These are phyloP conservation scores for Phaeosphaeriaceae sp. DNA, from an alignment of 2,329 filamentous ascomycete genomes.

Conservation along the genomic window DNA sequence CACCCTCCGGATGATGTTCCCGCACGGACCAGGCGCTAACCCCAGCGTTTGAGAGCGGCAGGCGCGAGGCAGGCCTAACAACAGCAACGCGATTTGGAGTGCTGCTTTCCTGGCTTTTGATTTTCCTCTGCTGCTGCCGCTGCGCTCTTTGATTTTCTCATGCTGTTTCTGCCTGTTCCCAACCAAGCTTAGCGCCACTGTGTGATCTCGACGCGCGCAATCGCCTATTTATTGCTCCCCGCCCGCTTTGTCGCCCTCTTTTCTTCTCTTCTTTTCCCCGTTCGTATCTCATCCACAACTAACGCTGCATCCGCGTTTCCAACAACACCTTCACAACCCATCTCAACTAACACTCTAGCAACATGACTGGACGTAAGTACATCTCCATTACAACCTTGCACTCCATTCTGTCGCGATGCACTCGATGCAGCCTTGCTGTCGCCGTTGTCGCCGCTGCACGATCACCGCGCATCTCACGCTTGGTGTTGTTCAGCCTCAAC, in stretches of 20 bases:
- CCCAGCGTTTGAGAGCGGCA: neutral
- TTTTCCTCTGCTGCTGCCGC: conserved; percentile 3
- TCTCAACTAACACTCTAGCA: conserved; percentile 39
- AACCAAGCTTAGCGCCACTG: conserved; percentile 30
- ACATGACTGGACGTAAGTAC: conserved; percentile 54
- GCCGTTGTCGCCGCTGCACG: conserved; percentile 6
- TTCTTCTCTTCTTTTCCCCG: conserved; percentile 25
- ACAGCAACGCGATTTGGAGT: conserved; percentile 13
- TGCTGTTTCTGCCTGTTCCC: conserved; percentile 23
- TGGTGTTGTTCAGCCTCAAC: conserved; percentile 29
- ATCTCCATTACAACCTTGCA: conserved; percentile 11
- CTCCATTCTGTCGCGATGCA: conserved; percentile 13
- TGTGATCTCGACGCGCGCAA: conserved; percentile 33
- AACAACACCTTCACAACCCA: conserved; percentile 22
- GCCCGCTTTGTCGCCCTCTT: conserved; percentile 19
- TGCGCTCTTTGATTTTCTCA: conserved; percentile 22
- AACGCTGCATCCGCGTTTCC: conserved; percentile 8
- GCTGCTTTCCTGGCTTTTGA: conserved; percentile 3
- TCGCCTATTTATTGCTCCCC: conserved; percentile 28
- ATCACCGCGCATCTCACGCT: conserved; percentile 17
- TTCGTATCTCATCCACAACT: conserved; percentile 17
- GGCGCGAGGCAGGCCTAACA: conserved; percentile 7
- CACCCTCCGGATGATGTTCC: neutral
- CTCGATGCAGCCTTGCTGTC: conserved; percentile 9
- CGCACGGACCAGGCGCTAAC: neutral